phyloP scores from a whole-genome alignment of 2,329 filamentous ascomycete genomes.

The Fusarium torulosum region DNA sequence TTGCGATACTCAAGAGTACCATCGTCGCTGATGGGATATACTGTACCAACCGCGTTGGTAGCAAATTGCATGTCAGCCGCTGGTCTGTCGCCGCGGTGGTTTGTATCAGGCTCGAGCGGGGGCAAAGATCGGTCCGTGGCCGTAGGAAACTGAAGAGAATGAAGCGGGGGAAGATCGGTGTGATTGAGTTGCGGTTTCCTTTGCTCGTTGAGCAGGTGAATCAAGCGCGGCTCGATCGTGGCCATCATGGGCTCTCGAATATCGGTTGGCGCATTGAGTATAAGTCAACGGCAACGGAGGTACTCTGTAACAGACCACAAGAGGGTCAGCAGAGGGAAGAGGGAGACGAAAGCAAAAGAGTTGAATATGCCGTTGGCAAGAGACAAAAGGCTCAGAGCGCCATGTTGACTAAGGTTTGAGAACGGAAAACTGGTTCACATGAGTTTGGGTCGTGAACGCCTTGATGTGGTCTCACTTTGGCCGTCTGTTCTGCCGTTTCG shows the following conservation, averaged over 20 bases:
- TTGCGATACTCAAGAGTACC: constrained; percentile 41
- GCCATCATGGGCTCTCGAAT: constrained; percentile 64
- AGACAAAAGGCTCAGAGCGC: constrained; percentile 40
- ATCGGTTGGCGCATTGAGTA: constrained; percentile 48
- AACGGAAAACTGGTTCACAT: constrained; percentile 36
- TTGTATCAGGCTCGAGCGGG: constrained; percentile 65
- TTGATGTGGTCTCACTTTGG: constrained; percentile 45
- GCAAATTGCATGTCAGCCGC: constrained; percentile 34
- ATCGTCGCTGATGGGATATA: constrained; percentile 42
- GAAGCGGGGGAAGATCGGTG: constrained; percentile 67
- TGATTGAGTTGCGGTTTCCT: constrained; percentile 62
- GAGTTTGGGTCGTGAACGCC: constrained; percentile 42
- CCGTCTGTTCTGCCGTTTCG: constrained; percentile 30
- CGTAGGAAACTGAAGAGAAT: constrained; percentile 60
- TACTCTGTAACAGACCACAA: constrained; percentile 16
- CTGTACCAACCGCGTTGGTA: constrained; percentile 28
- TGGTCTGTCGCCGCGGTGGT: constrained; percentile 56
- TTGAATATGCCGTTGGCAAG: constrained; percentile 34
- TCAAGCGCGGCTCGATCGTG: constrained; percentile 76
- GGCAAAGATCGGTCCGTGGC: constrained; percentile 62
- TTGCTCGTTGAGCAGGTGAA: constrained; percentile 72
- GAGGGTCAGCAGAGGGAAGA: constrained; percentile 14
- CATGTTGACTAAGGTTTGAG: constrained; percentile 33
- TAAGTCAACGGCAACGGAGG: constrained; percentile 36
- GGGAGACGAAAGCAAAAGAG: constrained; percentile 8